Conservation (phyloP, 306 rosid species). For the Trichosanthes truncata region DNA sequence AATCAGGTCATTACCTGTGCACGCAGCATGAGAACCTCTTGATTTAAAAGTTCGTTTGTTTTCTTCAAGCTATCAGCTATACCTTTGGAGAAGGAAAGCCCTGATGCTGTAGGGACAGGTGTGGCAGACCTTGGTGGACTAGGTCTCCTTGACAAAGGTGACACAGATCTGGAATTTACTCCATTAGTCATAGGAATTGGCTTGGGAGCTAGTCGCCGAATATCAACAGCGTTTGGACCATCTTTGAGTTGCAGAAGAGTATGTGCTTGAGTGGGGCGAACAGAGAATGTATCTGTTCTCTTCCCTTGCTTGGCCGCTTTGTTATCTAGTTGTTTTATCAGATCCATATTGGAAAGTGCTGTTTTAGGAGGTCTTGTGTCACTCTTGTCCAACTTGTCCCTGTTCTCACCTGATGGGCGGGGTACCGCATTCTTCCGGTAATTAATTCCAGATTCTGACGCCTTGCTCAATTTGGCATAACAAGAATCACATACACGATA, state of each 20-base stretch:
- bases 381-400: conserved; percentile 78
- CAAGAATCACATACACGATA: conserved; percentile 96
- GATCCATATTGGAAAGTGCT: conserved; percentile 79
- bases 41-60: conserved; percentile 78
- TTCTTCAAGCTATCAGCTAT: conserved; percentile 74
- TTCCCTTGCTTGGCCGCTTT: conserved; percentile 96
- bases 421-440: conserved; percentile 61
- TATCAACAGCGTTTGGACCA: conserved; percentile 56
- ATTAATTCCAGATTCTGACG: conserved; percentile 46
- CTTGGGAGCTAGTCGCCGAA: conserved; percentile 62
- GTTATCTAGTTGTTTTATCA: conserved; percentile 87
- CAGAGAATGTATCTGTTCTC: conserved; percentile 81
- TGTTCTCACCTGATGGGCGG: conserved; percentile 87
- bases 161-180: conserved; percentile 74
- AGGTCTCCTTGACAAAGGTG: conserved; percentile 84
- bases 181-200: conserved; percentile 62
- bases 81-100: conserved; percentile 89
- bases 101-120: conserved; percentile 83
- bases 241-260: conserved; percentile 77
- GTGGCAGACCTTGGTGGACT: conserved; percentile 97
- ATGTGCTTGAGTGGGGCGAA: conserved; percentile 59
- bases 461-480: conserved; percentile 55
- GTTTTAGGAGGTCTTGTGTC: conserved; percentile 71
- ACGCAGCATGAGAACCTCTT: conserved; percentile 71
- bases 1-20: conserved; percentile 45